Conservation (phyloP, 2,329 filamentous ascomycete genomes). For the Penicillium brasilianum region DNA sequence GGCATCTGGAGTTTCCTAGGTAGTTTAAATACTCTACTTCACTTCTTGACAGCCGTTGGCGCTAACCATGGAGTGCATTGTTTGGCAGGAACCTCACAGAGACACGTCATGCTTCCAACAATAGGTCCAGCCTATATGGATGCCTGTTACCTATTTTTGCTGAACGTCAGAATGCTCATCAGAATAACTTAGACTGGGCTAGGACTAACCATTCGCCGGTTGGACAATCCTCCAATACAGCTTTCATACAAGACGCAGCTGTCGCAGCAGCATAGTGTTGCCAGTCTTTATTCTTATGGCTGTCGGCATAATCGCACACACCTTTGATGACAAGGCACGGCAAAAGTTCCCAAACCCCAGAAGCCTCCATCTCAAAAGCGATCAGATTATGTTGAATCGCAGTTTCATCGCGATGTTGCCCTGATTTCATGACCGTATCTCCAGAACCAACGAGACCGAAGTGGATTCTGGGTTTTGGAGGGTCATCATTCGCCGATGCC, state of each 20-base stretch:
- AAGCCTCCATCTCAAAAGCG: constrained; percentile 6
- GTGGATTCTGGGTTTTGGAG: neutral
- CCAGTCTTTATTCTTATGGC: constrained; percentile 47
- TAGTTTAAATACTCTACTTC: too few species aligned
- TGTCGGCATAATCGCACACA: constrained; percentile 50
- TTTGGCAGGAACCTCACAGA: too few species aligned
- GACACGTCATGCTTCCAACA: too few species aligned
- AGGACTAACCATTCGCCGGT: neutral
- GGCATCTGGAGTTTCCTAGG: too few species aligned
- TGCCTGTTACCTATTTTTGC: neutral
- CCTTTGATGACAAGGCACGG: constrained; percentile 50
- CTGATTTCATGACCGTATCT: neutral
- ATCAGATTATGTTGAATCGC: neutral
- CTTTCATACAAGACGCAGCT: constrained; percentile 35
- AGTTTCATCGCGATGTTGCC: neutral
- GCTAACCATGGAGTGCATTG: too few species aligned
- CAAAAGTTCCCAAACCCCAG: constrained; percentile 25
- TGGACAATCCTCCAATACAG: neutral
- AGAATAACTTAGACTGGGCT: neutral
- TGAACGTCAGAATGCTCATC: neutral
- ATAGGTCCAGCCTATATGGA: too few species aligned
- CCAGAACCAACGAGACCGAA: neutral
- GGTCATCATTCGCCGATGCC: neutral
- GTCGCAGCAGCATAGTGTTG: constrained; percentile 41
- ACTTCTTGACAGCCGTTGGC: too few species aligned